Percentiles rank a stretch among this genome's conserved stretches.
phyloP scores from a whole-genome alignment of 2,329 filamentous ascomycete species.

The Dryadomyces quercivorus region DNA sequence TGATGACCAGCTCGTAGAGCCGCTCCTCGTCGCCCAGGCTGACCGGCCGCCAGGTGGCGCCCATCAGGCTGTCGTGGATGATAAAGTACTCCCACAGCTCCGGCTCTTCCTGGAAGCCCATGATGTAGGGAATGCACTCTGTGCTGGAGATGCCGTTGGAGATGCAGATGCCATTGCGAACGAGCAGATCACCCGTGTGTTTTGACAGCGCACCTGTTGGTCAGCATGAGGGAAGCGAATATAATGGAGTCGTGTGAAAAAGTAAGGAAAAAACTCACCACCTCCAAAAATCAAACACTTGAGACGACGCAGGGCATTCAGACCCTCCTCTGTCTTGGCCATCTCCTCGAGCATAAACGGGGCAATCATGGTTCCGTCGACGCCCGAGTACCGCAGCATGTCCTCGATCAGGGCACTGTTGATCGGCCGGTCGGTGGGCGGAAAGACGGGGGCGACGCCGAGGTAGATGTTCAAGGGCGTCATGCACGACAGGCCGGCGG shows the following conservation, averaged over 20 bases:
- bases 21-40: conserved; percentile 12
- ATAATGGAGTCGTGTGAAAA: too few relatives aligned
- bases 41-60: not conserved
- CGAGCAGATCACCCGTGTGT: conserved; percentile 25
- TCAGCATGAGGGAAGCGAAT: too few relatives aligned
- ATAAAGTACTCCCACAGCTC: conserved; percentile 31
- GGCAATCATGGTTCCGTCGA: conserved; percentile 19
- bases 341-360: conserved; percentile 31
- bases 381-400: conserved; percentile 16
- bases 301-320: conserved; percentile 21
- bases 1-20: conserved; percentile 25
- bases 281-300: conserved; percentile 24
- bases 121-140: conserved; percentile 20
- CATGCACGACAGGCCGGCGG: not conserved
- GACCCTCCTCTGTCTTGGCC: conserved; percentile 19
- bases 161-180: conserved; percentile 21
- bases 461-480: conserved; percentile 20
- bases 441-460: conserved; percentile 11
- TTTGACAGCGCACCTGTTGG: conserved; percentile 22
- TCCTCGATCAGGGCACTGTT: conserved; percentile 20
- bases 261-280: conserved; percentile 16
- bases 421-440: conserved; percentile 21
- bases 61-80: conserved; percentile 23
- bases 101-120: conserved; percentile 15
- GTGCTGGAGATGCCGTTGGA: conserved; percentile 28